Conservation (phyloP, 495 filamentous ascomycete species). For the Ramalina intermedia region DNA sequence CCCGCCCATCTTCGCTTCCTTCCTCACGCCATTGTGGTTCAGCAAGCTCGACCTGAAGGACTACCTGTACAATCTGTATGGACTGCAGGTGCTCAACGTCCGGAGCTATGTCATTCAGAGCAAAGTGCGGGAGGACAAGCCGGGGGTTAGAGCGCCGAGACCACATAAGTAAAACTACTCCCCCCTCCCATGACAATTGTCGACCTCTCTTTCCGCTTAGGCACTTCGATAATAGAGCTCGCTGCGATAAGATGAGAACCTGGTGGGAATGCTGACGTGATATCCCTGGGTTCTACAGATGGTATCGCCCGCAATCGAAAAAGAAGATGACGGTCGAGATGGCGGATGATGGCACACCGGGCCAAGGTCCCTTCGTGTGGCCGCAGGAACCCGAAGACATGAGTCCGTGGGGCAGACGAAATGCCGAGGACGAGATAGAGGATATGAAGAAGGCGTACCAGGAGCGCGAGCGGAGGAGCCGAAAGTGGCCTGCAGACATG, state of each 20-base stretch:
- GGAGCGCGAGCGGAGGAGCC: constrained; percentile 11
- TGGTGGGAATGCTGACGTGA: neutral
- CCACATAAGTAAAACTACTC: constrained; percentile 6
- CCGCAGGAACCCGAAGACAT: constrained; percentile 40
- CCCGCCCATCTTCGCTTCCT: constrained; percentile 54
- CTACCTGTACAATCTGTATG: constrained; percentile 62
- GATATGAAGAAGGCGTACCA: constrained; percentile 18
- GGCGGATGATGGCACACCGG: constrained; percentile 20
- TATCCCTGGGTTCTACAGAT: constrained; percentile 10
- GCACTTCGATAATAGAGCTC: neutral
- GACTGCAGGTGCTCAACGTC: constrained; percentile 39
- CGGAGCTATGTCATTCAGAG: constrained; percentile 54
- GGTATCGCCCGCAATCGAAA: constrained; percentile 36
- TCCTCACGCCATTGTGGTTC: constrained; percentile 57
- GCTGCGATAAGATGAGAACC: too few relatives aligned
- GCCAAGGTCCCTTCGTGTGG: constrained; percentile 48
- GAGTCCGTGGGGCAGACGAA: constrained; percentile 23
- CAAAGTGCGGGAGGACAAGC: constrained; percentile 26
- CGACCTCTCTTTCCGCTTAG: neutral
- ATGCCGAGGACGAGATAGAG: constrained; percentile 32
- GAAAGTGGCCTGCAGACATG: neutral
- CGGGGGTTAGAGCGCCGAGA: constrained; percentile 14
- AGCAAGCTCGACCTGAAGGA: constrained; percentile 72
- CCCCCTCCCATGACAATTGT: neutral
- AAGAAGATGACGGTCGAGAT: constrained; percentile 77